These are phyloP conservation scores for Cyclocybe cylindracea DNA, from an alignment of 768 basidiomycete species.

Conservation along the genomic window DNA sequence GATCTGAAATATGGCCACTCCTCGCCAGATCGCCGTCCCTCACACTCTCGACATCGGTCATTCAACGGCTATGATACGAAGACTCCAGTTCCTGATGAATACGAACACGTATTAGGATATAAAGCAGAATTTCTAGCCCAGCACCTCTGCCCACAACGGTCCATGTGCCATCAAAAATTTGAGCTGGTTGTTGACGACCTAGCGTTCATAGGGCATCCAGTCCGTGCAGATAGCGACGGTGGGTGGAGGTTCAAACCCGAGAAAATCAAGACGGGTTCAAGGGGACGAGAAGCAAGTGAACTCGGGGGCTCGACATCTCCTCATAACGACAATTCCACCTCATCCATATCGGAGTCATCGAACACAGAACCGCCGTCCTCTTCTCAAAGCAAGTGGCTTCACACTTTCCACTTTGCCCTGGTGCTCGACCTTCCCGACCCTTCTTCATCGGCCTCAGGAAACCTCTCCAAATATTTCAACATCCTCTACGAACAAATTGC, in stretches of 20 bases:
- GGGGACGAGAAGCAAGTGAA: slow-evolving; percentile 60
- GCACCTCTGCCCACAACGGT: slow-evolving; percentile 73
- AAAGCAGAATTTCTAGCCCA: slow-evolving; percentile 79
- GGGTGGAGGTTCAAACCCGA: slow-evolving; percentile 77
- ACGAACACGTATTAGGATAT: slow-evolving; percentile 78
- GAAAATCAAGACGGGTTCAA: slow-evolving; percentile 46
- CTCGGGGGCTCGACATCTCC: slow-evolving; percentile 39
- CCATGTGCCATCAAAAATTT: slow-evolving; percentile 92
- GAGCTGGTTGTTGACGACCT: slow-evolving; percentile 91
- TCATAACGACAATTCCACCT: slow-evolving; percentile 28
- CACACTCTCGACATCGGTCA: slow-evolving; percentile 41
- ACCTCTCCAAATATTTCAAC: slow-evolving; percentile 79
- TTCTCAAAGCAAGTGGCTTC: slow-evolving; percentile 51
- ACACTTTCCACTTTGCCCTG: slow-evolving; percentile 84
- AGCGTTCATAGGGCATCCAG: slow-evolving; percentile 93
- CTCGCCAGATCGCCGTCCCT: slow-evolving; percentile 53
- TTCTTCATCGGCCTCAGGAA: slow-evolving; percentile 78
- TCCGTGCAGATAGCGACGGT: slow-evolving; percentile 74
- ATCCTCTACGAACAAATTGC: slow-evolving; percentile 87
- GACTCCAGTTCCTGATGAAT: slow-evolving; percentile 42
- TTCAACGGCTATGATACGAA: slow-evolving; percentile 33
- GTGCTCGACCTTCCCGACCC: slow-evolving; percentile 91
- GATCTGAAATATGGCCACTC: slow-evolving; percentile 44
- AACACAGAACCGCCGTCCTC: slow-evolving; percentile 36
- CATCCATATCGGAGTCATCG: slow-evolving; percentile 27